phyloP scores from a whole-genome alignment of 805 yeast species.

The Isabelozyma heimii region DNA sequence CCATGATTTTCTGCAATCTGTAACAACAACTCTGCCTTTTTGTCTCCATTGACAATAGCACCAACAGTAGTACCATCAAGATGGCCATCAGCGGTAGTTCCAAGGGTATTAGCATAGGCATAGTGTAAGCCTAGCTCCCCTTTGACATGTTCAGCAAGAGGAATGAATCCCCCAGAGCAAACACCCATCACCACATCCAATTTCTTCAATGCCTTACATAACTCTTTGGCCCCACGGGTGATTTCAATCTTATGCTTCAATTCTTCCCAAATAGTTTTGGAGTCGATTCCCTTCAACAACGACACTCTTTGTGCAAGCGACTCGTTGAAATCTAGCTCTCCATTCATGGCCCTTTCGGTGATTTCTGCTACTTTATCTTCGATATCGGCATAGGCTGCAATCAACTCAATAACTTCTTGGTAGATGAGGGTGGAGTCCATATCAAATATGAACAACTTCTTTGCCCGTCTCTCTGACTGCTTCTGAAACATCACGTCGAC shows the following conservation, averaged over 20 bases:
- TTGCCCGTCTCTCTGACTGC: conserved; percentile 20
- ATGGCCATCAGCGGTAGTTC: conserved; percentile 40
- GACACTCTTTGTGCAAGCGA: conserved; percentile 73
- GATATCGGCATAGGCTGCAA: conserved; percentile 91
- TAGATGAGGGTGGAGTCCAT: conserved; percentile 97
- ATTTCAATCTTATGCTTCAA: conserved; percentile 65
- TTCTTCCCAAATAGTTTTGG: conserved; percentile 71
- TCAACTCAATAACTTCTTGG: conserved; percentile 95
- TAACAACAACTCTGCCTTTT: conserved; percentile 70
- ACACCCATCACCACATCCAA: conserved; percentile 76
- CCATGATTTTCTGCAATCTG: conserved; percentile 57
- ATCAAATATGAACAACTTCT: conserved; percentile 80
- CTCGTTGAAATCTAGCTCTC: conserved; percentile 86
- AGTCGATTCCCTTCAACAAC: conserved; percentile 78
- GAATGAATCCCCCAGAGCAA: conserved; percentile 91
- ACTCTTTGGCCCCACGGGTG: conserved; percentile 83
- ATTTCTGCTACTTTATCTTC: conserved; percentile 84
- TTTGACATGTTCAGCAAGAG: conserved; percentile 77
- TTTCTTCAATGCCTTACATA: conserved; percentile 58
- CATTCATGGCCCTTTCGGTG: conserved; percentile 95
- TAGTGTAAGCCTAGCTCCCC: conserved; percentile 70
- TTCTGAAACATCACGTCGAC: conserved; percentile 36
- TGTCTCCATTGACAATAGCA: conserved; percentile 79
- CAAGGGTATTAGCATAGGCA: conserved; percentile 79
- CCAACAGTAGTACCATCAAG: conserved; percentile 81